Evolutionary conservation across 176 grass and related monocot species (phyloP), one percentile per base, ranked within the genome.

Genomic region (Eragrostis curvula): DNA sequence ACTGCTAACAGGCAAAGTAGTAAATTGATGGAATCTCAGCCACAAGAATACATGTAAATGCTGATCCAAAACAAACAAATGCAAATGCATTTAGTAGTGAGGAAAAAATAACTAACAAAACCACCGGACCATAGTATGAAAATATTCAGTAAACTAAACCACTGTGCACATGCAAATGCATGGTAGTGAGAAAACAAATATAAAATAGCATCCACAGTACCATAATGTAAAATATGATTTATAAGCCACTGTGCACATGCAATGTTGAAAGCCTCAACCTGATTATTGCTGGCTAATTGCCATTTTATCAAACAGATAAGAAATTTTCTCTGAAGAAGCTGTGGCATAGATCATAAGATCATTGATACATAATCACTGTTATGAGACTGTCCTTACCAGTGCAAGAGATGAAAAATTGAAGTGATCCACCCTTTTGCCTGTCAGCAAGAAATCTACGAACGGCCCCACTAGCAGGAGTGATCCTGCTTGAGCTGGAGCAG

Each of bases 361-460:
- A 74, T 15, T 41, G 55, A 53, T 8, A 17, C 18, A 18, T 14
- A 79, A 79, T 50, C 27, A 69, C 49, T 41, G 5, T 47, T 8
- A 24, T 14, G 28, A 40, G 8, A 57, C 0, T 18, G 30, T 15
- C 64, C 45, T 94, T 94, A 94, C 92, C 92, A 85, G 60, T 56
- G 89, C 72, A 84, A 85, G 16, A 11, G 75, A 62, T 71, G 83
- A 77, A 65, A 91, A 94, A 74, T 79, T 44, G 50, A 89, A 94
- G 24, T 85, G 60, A 75, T 94, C 89, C 72, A 94, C 85, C 79
- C 92, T 91, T 86, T 91, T 91, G 74, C 85, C 85, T 44, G 89
- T 94, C 79, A 94, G 59, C 77, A 81, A 87, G 45, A 82, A 87
- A 88, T 94, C 92, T 16, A 94, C 58, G 27, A 61, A 61, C 0